Evolutionary conservation across 345 rosid genomes (phyloP).

Genomic region (Aquilaria sinensis): DNA sequence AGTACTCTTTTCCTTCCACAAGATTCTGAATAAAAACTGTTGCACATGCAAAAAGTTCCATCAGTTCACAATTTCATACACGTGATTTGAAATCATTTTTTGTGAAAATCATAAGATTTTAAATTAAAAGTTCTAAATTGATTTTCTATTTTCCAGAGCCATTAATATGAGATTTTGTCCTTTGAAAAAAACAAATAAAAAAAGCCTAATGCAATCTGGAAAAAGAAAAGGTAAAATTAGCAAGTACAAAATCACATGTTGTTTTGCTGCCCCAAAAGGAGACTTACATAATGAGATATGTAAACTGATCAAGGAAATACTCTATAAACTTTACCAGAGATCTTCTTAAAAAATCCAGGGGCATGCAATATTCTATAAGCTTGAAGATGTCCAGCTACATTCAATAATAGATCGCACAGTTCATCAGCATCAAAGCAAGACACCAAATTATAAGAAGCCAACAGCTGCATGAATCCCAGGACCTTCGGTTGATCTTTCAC

Average conservation of each 20-base stretch:
- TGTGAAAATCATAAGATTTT: neutral
- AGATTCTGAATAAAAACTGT: conserved; percentile 21
- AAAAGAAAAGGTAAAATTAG: neutral
- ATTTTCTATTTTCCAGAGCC: too few relatives aligned
- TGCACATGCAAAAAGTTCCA: neutral
- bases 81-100: neutral
- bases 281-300: neutral
- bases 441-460: conserved; percentile 24
- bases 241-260: neutral
- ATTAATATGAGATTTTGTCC: neutral
- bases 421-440: conserved; percentile 24
- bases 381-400: conserved; percentile 15
- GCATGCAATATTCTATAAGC: conserved; percentile 14
- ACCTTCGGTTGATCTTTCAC: conserved; percentile 15
- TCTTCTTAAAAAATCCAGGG: conserved; percentile 21
- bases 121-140: too few relatives aligned
- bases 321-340: conserved; percentile 6
- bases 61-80: neutral
- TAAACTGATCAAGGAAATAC: neutral
- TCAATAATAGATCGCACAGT: conserved; percentile 16
- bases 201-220: neutral
- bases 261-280: neutral
- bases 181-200: neutral
- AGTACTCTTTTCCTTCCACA: conserved; percentile 17
- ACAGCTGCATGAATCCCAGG: conserved; percentile 26